phyloP scores from a whole-genome alignment of 352 stramenopile species.

The Phytophthora colocasiae region DNA sequence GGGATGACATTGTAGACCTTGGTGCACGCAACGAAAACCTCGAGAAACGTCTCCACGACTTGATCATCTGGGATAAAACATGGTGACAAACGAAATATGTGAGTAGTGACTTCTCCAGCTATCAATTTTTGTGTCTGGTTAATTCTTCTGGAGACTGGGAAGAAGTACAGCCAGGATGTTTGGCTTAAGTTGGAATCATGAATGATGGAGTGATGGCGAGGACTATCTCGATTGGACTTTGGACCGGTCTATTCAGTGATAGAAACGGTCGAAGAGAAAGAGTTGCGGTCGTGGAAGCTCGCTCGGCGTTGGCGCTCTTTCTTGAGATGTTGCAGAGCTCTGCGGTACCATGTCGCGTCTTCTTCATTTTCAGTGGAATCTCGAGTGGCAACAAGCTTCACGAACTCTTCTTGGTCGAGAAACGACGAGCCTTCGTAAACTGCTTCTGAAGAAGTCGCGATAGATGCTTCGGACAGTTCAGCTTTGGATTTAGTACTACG shows the following conservation, averaged over 20 bases:
- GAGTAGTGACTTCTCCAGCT: conserved; percentile 14
- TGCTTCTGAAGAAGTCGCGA: neutral
- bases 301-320: conserved; percentile 39
- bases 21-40: conserved; percentile 62
- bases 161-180: conserved; percentile 15
- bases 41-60: conserved; percentile 50
- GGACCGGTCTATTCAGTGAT: conserved; percentile 29
- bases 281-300: conserved; percentile 28
- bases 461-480: neutral
- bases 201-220: conserved; percentile 5
- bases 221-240: conserved; percentile 7
- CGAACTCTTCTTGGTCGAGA: conserved; percentile 26
- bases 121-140: conserved; percentile 19
- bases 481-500: conserved; percentile 3
- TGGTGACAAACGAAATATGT: conserved; percentile 26
- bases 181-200: conserved; percentile 11
- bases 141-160: conserved; percentile 9
- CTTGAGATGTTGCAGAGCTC: conserved; percentile 43
- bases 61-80: conserved; percentile 48
- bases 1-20: conserved; percentile 71
- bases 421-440: conserved; percentile 1
- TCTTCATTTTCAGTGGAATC: conserved; percentile 23
- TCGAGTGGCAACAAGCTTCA: conserved; percentile 38
- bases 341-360: conserved; percentile 36
- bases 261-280: conserved; percentile 42